phyloP scores from a whole-genome alignment of 1,284 basidiomycete genomes.

The Golubevia pallescens region DNA sequence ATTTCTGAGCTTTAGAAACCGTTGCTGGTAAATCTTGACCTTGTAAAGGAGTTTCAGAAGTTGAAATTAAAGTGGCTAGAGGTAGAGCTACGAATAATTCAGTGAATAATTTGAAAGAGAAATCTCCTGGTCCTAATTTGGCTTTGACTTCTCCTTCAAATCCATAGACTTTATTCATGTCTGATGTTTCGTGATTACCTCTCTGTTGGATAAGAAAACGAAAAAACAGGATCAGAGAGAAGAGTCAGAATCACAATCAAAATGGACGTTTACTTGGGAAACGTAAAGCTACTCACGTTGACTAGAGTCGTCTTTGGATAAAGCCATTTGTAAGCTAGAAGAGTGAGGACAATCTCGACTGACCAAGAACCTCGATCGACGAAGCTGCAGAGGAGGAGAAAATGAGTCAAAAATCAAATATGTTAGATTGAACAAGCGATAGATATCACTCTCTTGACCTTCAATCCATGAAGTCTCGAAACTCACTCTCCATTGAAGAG shows the following conservation, averaged over 20 bases:
- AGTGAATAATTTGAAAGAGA: constrained; percentile 59
- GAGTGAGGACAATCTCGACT: constrained; percentile 90
- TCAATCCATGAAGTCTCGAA: too few relatives aligned
- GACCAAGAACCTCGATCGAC: constrained; percentile 98
- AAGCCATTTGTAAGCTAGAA: constrained; percentile 91
- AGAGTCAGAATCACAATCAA: constrained; percentile 11
- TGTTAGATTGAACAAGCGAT: too few relatives aligned
- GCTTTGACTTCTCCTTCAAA: constrained; percentile 93
- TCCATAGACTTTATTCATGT: constrained; percentile 72
- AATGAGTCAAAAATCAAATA: too few relatives aligned
- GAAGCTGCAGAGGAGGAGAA: too few relatives aligned
- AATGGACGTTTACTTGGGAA: too few relatives aligned
- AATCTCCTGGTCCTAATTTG: constrained; percentile 49
- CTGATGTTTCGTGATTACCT: constrained; percentile 96
- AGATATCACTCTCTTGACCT: too few relatives aligned
- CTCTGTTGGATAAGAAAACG: too few relatives aligned
- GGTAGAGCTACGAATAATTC: constrained; percentile 50
- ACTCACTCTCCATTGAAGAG: constrained; percentile 50
- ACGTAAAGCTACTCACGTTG: constrained; percentile 14
- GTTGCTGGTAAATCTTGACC: constrained; percentile 32
- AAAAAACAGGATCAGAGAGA: constrained; percentile 80
- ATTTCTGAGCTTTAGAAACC: constrained; percentile 41
- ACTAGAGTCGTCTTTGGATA: constrained; percentile 55
- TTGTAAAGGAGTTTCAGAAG: constrained; percentile 71
- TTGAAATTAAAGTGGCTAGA: constrained; percentile 83